phyloP scores from a whole-genome alignment of 371 early-diverging fungal species.

The Lichtheimia corymbifera region DNA sequence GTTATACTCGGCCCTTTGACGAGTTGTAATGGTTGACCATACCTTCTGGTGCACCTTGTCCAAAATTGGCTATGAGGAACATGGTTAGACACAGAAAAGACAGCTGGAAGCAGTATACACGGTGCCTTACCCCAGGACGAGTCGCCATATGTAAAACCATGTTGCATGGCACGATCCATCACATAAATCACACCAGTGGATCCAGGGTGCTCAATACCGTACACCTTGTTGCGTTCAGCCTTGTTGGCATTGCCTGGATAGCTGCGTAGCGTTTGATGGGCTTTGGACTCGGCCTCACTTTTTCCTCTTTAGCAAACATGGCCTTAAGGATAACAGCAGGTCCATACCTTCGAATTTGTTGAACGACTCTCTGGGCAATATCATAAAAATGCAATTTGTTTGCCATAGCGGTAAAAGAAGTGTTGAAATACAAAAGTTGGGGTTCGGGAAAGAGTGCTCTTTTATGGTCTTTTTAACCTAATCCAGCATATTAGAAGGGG shows the following conservation, averaged over 20 bases:
- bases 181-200: constrained; percentile 55
- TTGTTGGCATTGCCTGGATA: constrained; percentile 24
- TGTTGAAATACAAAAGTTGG: too few species aligned
- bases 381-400: constrained; percentile 15
- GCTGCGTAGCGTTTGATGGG: constrained; percentile 24
- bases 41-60: constrained; percentile 61
- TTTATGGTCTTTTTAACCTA: too few species aligned
- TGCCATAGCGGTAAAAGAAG: too few species aligned
- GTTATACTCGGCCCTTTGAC: too few species aligned
- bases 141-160: constrained; percentile 44
- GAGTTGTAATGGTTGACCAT: constrained; percentile 7
- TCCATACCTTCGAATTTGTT: constrained; percentile 28
- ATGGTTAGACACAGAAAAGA: neutral
- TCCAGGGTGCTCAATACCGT: constrained; percentile 45
- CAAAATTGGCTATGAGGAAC: constrained; percentile 42
- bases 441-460: too few species aligned
- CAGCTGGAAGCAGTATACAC: neutral
- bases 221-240: constrained; percentile 12
- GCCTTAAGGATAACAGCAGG: neutral
- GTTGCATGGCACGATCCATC: constrained; percentile 48
- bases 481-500: too few species aligned
- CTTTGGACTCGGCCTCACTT: constrained; percentile 25
- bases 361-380: constrained; percentile 29
- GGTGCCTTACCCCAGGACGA: constrained; percentile 31
- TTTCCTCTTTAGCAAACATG: too few species aligned